Conservation (phyloP, 2,329 filamentous ascomycete species). For the Beauveria sp. region DNA sequence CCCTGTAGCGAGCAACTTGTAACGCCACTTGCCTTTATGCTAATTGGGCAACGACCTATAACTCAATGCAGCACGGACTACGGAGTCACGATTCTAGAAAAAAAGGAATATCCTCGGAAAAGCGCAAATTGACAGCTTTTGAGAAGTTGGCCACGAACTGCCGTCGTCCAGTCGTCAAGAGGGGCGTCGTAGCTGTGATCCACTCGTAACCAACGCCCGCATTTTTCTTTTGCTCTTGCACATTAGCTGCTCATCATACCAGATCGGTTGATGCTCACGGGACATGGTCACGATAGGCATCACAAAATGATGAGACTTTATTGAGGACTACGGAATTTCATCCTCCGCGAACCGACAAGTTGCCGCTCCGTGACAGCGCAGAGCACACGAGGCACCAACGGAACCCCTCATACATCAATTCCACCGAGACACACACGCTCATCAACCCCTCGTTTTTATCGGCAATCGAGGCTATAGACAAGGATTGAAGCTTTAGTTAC, state of each 20-base stretch:
- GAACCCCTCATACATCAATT: neutral
- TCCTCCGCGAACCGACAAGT: neutral
- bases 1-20: neutral
- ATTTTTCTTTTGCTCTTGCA: constrained; percentile 1
- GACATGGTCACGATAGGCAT: neutral
- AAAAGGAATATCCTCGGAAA: neutral
- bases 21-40: neutral
- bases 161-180: neutral
- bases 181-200: neutral
- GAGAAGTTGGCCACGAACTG: neutral
- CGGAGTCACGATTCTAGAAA: neutral
- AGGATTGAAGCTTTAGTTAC: neutral
- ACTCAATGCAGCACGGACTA: neutral
- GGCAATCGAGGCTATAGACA: constrained; percentile 3
- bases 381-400: neutral
- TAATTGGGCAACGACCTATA: neutral
- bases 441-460: neutral
- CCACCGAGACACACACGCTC: neutral
- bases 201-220: neutral
- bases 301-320: neutral
- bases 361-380: neutral
- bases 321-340: neutral
- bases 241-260: neutral
- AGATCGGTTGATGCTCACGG: neutral
- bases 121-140: neutral